Evolutionary conservation across 2,329 filamentous ascomycete genomes (phyloP).

Genomic region (Botrytis sinoallii): DNA sequence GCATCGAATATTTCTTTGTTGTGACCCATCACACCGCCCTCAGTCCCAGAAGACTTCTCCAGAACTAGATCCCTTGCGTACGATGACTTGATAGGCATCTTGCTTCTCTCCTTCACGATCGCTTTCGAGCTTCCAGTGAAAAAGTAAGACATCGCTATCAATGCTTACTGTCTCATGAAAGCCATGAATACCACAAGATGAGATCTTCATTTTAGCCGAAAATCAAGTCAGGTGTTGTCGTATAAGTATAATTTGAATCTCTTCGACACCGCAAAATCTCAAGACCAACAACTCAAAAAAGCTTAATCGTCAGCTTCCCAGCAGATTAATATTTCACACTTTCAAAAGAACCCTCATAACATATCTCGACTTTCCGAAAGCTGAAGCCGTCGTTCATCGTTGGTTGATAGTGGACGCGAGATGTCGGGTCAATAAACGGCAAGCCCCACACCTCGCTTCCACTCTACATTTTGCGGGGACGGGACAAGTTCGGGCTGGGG

Average conservation of each 20-base stretch:
- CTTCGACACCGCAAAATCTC: not conserved
- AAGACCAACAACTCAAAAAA: not conserved
- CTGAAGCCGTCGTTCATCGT: not conserved
- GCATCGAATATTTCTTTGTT: not conserved
- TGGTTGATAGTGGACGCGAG: not conserved
- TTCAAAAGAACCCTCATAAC: not conserved
- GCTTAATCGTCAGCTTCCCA: not conserved
- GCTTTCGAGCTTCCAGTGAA: not conserved
- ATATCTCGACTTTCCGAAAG: not conserved
- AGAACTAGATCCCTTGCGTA: not conserved
- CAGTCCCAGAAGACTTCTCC: not conserved
- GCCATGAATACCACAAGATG: not conserved
- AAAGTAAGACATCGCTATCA: not conserved
- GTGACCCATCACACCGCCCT: not conserved
- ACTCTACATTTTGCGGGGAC: not conserved
- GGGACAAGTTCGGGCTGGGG: not conserved
- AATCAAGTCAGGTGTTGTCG: not conserved
- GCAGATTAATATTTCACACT: not conserved
- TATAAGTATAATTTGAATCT: not conserved
- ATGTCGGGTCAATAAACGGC: not conserved
- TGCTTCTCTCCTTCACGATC: not conserved
- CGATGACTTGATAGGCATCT: not conserved
- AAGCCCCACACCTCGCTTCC: not conserved
- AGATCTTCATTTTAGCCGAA: not conserved
- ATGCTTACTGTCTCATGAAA: not conserved